A percentile compares a stretch with the other conserved stretches of the same genome.
Evolutionary conservation across 192 early-diverging fungal species (phyloP).

Genomic region (Lunasporangiospora selenospora): DNA sequence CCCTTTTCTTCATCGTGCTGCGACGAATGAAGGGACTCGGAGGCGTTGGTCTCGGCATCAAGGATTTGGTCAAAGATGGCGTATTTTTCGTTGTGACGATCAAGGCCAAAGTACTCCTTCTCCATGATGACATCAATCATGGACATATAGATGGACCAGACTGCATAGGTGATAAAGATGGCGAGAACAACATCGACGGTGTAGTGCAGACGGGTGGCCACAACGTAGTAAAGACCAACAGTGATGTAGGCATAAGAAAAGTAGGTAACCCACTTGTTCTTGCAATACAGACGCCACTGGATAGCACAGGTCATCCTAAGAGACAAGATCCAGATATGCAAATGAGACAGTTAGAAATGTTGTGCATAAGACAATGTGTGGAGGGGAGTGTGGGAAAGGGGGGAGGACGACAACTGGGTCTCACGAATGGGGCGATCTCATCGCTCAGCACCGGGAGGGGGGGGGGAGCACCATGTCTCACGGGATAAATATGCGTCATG

Average conservation of each 20-base stretch:
- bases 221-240: constrained; percentile 38
- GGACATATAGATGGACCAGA: constrained; percentile 63
- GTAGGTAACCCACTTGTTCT: constrained; percentile 36
- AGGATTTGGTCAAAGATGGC: constrained; percentile 13
- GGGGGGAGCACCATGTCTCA: too few species aligned
- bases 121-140: constrained; percentile 51
- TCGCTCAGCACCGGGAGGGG: too few species aligned
- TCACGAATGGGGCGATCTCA: too few species aligned
- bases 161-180: constrained; percentile 60
- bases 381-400: too few species aligned
- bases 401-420: too few species aligned
- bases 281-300: constrained; percentile 48
- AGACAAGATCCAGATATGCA: too few species aligned
- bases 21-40: too few species aligned
- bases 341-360: too few species aligned
- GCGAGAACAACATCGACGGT: constrained; percentile 51
- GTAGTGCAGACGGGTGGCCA: constrained; percentile 50
- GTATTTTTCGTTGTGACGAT: constrained; percentile 36
- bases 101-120: constrained; percentile 47
- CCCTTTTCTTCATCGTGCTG: too few species aligned
- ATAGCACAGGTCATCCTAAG: constrained; percentile 29
- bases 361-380: too few species aligned
- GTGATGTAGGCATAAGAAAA: constrained; percentile 43
- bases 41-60: too few species aligned
- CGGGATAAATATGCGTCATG: too few species aligned